These are phyloP conservation scores for Aspergillus sp. DNA, from an alignment of 2,329 filamentous ascomycete genomes.

Conservation along the genomic window DNA sequence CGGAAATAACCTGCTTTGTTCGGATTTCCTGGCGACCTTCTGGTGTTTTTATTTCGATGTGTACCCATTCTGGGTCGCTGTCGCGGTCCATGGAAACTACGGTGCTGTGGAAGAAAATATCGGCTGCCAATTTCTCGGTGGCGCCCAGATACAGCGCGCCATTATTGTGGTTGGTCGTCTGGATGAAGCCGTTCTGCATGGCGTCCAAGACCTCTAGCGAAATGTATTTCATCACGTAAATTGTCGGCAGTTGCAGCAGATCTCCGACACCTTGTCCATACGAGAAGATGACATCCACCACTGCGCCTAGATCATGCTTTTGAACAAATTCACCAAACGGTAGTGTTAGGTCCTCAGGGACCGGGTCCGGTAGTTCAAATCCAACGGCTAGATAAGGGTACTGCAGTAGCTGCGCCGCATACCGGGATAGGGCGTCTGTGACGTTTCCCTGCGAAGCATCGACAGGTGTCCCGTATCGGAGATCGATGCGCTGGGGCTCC, in stretches of 20 bases:
- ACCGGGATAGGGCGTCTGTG: constrained; percentile 7
- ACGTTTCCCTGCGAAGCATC: constrained; percentile 8
- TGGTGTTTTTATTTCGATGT: constrained; percentile 20
- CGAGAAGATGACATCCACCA: constrained; percentile 12
- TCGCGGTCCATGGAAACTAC: constrained; percentile 27
- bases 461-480: constrained; percentile 15
- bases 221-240: constrained; percentile 21
- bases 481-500: constrained; percentile 9
- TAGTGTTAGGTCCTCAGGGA: constrained; percentile 24
- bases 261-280: constrained; percentile 15
- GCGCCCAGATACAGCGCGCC: constrained; percentile 36
- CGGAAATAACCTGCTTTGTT: constrained; percentile 31
- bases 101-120: constrained; percentile 33
- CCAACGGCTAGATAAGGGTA: constrained; percentile 20
- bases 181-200: constrained; percentile 22
- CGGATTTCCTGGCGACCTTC: constrained; percentile 21
- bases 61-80: constrained; percentile 16
- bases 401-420: constrained; percentile 10
- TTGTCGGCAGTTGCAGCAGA: constrained; percentile 13
- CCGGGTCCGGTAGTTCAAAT: constrained; percentile 18
- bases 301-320: constrained; percentile 17
- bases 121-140: constrained; percentile 25
- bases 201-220: constrained; percentile 25
- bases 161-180: constrained; percentile 33
- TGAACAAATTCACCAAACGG: constrained; percentile 23